A percentile compares a stretch with the other conserved stretches of the same genome.
These are phyloP conservation scores for Aristolochia californica DNA, from an alignment of 164 flowering plant genomes.

Conservation along the genomic window DNA sequence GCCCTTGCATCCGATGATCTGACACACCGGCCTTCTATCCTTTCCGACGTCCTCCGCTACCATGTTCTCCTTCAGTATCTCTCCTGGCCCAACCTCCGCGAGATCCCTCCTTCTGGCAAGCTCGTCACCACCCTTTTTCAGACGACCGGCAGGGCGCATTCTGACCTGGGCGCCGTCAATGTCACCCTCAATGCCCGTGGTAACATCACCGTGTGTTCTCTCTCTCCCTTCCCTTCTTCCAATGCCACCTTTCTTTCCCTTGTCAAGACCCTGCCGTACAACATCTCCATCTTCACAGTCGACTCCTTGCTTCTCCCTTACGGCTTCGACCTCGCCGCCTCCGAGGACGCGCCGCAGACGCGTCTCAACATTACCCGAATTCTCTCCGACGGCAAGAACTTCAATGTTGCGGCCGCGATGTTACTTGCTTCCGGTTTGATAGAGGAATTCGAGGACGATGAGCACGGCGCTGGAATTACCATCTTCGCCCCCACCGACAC, in stretches of 20 bases:
- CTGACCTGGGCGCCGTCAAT: constrained; percentile 62
- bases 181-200: constrained; percentile 33
- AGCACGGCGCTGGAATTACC: constrained; percentile 84
- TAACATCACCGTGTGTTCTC: constrained; percentile 33
- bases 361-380: constrained; percentile 62
- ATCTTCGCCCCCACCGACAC: constrained; percentile 70
- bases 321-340: constrained; percentile 45
- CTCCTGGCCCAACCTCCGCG: constrained; percentile 46
- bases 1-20: constrained; percentile 21
- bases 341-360: constrained; percentile 49
- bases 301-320: constrained; percentile 50
- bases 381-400: constrained; percentile 51
- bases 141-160: constrained; percentile 72
- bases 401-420: constrained; percentile 80
- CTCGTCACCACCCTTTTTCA: constrained; percentile 79
- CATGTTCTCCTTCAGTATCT: constrained; percentile 76
- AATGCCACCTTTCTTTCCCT: constrained; percentile 50
- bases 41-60: constrained; percentile 74
- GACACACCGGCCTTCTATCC: constrained; percentile 2
- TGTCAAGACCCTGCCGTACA: constrained; percentile 51
- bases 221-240: constrained; percentile 32
- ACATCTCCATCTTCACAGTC: constrained; percentile 47
- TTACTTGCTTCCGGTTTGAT: constrained; percentile 71
- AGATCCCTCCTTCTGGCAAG: constrained; percentile 48
- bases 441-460: constrained; percentile 64